Conservation (phyloP, 805 yeast genomes). For the Dipodascopsis uninucleata region DNA sequence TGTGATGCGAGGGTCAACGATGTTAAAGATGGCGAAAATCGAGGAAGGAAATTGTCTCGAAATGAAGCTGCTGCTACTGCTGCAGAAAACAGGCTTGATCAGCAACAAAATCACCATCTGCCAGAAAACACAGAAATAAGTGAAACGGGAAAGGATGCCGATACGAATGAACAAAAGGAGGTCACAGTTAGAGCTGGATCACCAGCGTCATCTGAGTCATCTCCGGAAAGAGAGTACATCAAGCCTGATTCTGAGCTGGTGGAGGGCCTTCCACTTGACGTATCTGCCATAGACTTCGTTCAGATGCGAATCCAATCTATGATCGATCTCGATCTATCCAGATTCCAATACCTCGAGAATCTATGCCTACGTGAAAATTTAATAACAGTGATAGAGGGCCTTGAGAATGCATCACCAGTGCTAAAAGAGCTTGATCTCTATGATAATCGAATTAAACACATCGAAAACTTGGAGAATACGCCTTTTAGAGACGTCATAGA, state of each 20-base stretch:
- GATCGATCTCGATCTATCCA: conserved; percentile 46
- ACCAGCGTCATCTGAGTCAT: no score
- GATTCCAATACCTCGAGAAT: conserved; percentile 55
- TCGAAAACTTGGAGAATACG: conserved; percentile 49
- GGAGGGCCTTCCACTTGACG: conserved; percentile 44
- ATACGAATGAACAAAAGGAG: no score
- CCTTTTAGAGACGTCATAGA: conserved; percentile 27
- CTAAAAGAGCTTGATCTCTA: conserved; percentile 81
- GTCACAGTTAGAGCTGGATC: no score
- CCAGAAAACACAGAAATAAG: no score
- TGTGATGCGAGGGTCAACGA: no score
- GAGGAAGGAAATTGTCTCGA: no score
- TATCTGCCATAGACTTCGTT: conserved; percentile 53
- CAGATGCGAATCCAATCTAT: conserved; percentile 54
- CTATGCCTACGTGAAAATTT: conserved; percentile 82
- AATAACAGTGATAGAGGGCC: conserved; percentile 64
- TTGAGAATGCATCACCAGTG: conserved; percentile 56
- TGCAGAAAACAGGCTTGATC: no score
- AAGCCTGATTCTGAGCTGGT: conserved; percentile 60
- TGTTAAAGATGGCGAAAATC: no score
- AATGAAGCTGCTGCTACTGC: no score
- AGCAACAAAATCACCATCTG: no score
- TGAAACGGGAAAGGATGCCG: no score
- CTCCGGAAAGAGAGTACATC: conserved; percentile 42
- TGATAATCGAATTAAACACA: conserved; percentile 86